Conservation (phyloP, 148 eudicot genomes). For the Agrostemma githago region DNA sequence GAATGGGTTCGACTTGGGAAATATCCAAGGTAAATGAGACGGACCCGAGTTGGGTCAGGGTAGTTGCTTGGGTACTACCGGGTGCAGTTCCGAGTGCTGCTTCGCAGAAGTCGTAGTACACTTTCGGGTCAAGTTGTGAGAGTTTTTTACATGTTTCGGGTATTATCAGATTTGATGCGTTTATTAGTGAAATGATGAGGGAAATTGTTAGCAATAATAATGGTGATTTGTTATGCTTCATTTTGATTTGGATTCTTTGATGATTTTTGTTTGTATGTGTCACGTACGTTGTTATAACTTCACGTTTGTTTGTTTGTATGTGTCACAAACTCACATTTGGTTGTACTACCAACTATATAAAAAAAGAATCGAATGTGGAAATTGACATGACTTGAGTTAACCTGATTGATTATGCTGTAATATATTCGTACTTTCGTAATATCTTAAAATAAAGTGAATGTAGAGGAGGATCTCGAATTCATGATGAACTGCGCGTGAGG, state of each 20-base stretch:
- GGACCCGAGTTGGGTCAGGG: slow-evolving; percentile 10
- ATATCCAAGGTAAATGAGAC: slow-evolving; percentile 8
- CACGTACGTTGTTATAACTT: too few relatives aligned
- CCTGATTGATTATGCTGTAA: too few relatives aligned
- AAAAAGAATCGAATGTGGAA: not conserved
- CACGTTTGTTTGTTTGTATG: not conserved
- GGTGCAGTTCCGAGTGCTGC: slow-evolving; percentile 9
- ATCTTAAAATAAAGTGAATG: too few relatives aligned
- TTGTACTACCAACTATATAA: too few relatives aligned
- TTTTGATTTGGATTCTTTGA: not conserved
- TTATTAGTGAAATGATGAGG: not conserved
- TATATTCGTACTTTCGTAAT: too few relatives aligned
- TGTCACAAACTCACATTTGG: not conserved
- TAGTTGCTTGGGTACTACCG: slow-evolving; percentile 2
- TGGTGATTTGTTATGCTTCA: not conserved
- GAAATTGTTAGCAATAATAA: not conserved
- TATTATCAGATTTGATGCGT: slow-evolving; percentile 2
- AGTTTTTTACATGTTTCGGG: slow-evolving; percentile 11
- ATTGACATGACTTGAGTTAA: not conserved
- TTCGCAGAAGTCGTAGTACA: slow-evolving; percentile 11
- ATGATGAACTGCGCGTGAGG: too few relatives aligned
- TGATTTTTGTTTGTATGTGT: too few relatives aligned
- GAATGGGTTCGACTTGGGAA: slow-evolving; percentile 6
- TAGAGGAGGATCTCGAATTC: too few relatives aligned
- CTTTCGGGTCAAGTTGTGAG: not conserved